Conservation (phyloP, 495 filamentous ascomycete species). For the Aspergillus biplanus region DNA sequence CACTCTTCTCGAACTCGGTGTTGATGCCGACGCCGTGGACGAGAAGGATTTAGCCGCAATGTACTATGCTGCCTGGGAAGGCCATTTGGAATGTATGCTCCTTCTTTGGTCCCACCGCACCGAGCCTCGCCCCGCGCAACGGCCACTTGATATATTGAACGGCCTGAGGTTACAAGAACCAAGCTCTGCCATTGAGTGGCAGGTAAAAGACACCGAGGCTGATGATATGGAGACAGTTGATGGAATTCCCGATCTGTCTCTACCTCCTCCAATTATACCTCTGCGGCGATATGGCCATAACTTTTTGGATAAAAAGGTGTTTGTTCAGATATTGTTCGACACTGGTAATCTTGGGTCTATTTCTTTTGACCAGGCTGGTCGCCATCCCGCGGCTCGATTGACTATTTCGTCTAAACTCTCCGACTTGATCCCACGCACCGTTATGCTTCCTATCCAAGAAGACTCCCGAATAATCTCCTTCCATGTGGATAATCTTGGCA, state of each 20-base stretch:
- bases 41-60: constrained; percentile 92
- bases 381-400: constrained; percentile 91
- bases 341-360: constrained; percentile 70
- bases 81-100: constrained; percentile 91
- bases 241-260: constrained; percentile 86
- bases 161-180: constrained; percentile 40
- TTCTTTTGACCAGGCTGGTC: constrained; percentile 89
- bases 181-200: constrained; percentile 33
- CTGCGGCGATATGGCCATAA: constrained; percentile 95
- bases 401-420: constrained; percentile 96
- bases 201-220: constrained; percentile 54
- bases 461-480: constrained; percentile 91
- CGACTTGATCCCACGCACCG: constrained; percentile 92
- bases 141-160: constrained; percentile 42
- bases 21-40: constrained; percentile 74
- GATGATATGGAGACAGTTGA: constrained; percentile 77
- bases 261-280: constrained; percentile 95
- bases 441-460: constrained; percentile 94
- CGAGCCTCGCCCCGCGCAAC: constrained; percentile 26
- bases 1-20: constrained; percentile 74
- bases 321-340: constrained; percentile 87
- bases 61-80: constrained; percentile 99
- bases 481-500: constrained; percentile 89
- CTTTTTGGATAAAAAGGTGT: constrained; percentile 95
- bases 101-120: constrained; percentile 66